These are phyloP conservation scores for Aspergillus carbonarius DNA, from an alignment of 2,329 filamentous ascomycete species.

Conservation along the genomic window DNA sequence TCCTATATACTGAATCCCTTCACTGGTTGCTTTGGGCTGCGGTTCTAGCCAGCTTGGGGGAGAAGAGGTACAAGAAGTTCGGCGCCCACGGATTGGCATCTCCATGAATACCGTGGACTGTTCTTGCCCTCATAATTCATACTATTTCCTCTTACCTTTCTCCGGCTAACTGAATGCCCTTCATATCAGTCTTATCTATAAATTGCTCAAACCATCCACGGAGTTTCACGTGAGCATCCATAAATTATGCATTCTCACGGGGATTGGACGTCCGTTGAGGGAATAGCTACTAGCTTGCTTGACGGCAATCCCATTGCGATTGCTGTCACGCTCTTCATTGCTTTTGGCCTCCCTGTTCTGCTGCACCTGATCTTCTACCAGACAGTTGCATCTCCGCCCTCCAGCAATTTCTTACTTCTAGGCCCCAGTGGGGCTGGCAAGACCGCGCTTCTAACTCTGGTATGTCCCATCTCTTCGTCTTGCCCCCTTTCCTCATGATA, in stretches of 20 bases:
- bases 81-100: neutral
- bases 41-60: neutral
- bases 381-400: conserved; percentile 60
- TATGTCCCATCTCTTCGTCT: conserved; percentile 37
- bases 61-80: neutral
- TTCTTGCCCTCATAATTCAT: neutral
- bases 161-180: neutral
- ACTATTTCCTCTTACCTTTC: neutral
- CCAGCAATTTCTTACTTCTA: conserved; percentile 72
- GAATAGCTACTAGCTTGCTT: conserved; percentile 43
- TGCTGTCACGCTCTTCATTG: conserved; percentile 66
- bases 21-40: neutral
- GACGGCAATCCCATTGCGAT: conserved; percentile 51
- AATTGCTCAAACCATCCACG: neutral
- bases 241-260: conserved; percentile 30
- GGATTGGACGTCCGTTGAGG: conserved; percentile 39
- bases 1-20: neutral
- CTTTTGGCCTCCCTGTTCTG: conserved; percentile 71
- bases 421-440: conserved; percentile 85
- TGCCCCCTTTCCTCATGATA: neutral
- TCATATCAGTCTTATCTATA: neutral
- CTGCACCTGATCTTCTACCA: conserved; percentile 74
- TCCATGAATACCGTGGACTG: neutral
- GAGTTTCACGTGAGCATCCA: neutral
- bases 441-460: conserved; percentile 79